Evolutionary conservation across 129 eudicot genomes (phyloP).

Genomic region (Helichrysum umbraculigerum): DNA sequence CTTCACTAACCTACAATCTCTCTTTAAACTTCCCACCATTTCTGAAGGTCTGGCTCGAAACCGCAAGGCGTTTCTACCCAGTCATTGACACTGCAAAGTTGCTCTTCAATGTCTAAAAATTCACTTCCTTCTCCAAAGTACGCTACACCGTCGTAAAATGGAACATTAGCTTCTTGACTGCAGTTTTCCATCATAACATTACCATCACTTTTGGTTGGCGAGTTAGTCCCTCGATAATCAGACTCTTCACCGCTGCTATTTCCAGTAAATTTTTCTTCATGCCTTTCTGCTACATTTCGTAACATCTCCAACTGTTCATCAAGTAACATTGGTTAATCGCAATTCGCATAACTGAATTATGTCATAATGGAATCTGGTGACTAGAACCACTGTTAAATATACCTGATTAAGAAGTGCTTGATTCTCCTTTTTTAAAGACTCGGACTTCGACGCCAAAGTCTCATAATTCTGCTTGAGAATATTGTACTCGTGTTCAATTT

Average conservation of each 20-base stretch:
- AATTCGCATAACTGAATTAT: background rate
- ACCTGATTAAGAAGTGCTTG: conserved; percentile 55
- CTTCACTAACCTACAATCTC: conserved; percentile 15
- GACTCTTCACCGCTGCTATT: conserved; percentile 32
- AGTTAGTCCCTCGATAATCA: conserved; percentile 13
- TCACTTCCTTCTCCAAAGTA: conserved; percentile 42
- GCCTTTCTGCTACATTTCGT: conserved; percentile 26
- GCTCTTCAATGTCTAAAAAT: conserved; percentile 33
- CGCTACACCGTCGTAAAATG: conserved; percentile 24
- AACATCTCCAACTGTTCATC: conserved; percentile 36
- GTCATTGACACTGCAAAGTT: conserved; percentile 21
- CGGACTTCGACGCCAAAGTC: conserved; percentile 41
- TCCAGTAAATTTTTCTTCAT: conserved; percentile 17
- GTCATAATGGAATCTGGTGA: no score
- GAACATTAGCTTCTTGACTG: conserved; percentile 26
- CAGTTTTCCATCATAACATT: conserved; percentile 23
- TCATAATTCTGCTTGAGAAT: conserved; percentile 44
- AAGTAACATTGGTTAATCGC: background rate
- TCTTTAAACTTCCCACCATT: conserved; percentile 39
- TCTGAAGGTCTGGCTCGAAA: conserved; percentile 28
- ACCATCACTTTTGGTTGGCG: conserved; percentile 22
- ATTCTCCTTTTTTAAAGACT: conserved; percentile 52
- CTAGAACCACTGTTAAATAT: background rate
- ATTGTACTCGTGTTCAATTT: conserved; percentile 47
- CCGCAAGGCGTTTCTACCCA: conserved; percentile 31